Conservation (phyloP, 352 stramenopile genomes). For the Aphanomyces cochlioides region DNA sequence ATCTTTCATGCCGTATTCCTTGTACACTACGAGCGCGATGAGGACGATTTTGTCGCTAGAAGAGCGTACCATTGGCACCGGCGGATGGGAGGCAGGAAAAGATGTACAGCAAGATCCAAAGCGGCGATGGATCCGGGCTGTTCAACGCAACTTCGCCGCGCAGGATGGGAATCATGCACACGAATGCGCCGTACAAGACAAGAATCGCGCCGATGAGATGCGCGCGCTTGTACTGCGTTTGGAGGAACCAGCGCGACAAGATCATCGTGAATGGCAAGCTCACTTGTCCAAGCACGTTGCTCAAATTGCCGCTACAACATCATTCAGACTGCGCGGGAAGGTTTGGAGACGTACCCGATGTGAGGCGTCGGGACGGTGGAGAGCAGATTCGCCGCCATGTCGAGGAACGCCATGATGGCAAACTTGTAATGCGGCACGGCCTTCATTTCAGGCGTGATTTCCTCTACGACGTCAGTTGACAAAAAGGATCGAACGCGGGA, state of each 20-base stretch:
- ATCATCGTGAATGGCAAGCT: slow-evolving; percentile 34
- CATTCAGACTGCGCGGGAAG: not conserved
- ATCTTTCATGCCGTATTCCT: slow-evolving; percentile 34
- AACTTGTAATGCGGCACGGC: slow-evolving; percentile 33
- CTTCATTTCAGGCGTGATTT: slow-evolving; percentile 33
- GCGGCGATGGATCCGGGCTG: slow-evolving; percentile 11
- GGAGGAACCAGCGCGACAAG: slow-evolving; percentile 28
- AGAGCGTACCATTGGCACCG: slow-evolving; percentile 32
- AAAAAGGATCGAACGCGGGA: not conserved
- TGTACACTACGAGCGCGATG: slow-evolving; percentile 31
- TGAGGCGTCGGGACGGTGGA: slow-evolving; percentile 29
- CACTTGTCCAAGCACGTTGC: slow-evolving; percentile 33
- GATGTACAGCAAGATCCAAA: slow-evolving; percentile 30
- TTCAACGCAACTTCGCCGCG: slow-evolving; percentile 22
- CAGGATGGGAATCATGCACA: slow-evolving; percentile 33
- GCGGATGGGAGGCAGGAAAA: slow-evolving; percentile 27
- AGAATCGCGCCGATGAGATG: slow-evolving; percentile 32
- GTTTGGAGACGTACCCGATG: slow-evolving; percentile 23
- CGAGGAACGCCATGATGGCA: slow-evolving; percentile 32
- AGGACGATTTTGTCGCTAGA: not conserved
- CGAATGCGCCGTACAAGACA: slow-evolving; percentile 32
- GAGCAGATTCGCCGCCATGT: slow-evolving; percentile 32
- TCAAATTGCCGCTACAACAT: slow-evolving; percentile 26
- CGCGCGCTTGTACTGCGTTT: slow-evolving; percentile 26
- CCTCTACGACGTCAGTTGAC: slow-evolving; percentile 15